Evolutionary conservation across 2,329 filamentous ascomycete species (phyloP).

Genomic region (Botrytis porri): DNA sequence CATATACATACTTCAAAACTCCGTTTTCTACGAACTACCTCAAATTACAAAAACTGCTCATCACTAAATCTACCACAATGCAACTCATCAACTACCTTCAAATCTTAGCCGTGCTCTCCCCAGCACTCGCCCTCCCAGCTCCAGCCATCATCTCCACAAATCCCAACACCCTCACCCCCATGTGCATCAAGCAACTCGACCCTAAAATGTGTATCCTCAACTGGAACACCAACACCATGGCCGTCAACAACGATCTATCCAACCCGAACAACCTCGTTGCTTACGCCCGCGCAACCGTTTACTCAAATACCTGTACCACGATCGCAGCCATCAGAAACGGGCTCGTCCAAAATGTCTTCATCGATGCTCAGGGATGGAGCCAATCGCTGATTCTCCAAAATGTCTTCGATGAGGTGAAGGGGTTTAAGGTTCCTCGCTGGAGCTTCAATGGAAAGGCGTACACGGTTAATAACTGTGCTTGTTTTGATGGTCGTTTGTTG

Average conservation of each 20-base stretch:
- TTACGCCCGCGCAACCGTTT: not conserved
- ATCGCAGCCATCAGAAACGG: not conserved
- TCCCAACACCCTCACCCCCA: not conserved
- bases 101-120: not conserved
- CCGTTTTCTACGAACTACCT: not conserved
- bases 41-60: not conserved
- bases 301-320: not conserved
- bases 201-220: constrained; percentile 1
- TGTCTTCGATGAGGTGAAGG: not conserved
- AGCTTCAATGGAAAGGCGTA: not conserved
- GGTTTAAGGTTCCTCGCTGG: not conserved
- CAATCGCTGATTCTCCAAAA: not conserved
- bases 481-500: not conserved
- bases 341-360: not conserved
- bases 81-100: constrained; percentile 13
- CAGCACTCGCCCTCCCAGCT: not conserved
- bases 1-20: not conserved
- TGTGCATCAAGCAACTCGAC: not conserved
- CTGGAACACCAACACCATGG: constrained; percentile 18
- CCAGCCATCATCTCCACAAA: not conserved
- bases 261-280: constrained; percentile 3
- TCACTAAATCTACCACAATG: not conserved
- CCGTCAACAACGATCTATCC: constrained; percentile 13
- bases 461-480: not conserved
- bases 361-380: not conserved